Percentiles rank a stretch among this genome's conserved stretches.
These are phyloP conservation scores for Ceratocystis alfenasii DNA, from an alignment of 2,329 filamentous ascomycete species.

Conservation along the genomic window DNA sequence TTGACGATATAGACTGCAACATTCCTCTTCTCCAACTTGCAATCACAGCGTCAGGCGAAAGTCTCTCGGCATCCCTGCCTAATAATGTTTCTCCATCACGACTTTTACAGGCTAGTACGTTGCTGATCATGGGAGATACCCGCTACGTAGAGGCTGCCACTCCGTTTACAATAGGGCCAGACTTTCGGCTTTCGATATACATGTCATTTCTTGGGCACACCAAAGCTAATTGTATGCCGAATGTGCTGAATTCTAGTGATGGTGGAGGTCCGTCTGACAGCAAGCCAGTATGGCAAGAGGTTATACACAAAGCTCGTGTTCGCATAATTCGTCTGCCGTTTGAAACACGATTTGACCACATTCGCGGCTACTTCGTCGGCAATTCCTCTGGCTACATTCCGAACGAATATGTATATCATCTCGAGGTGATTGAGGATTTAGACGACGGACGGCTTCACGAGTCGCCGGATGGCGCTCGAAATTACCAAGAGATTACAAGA, in stretches of 20 bases:
- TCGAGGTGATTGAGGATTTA: slow-evolving; percentile 73
- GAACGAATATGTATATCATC: slow-evolving; percentile 59
- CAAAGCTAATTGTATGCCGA: not conserved
- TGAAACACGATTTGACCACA: slow-evolving; percentile 9
- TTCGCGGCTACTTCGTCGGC: not conserved
- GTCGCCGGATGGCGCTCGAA: slow-evolving; percentile 28
- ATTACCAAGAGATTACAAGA: slow-evolving; percentile 33
- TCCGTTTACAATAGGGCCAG: slow-evolving; percentile 70
- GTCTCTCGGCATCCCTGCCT: slow-evolving; percentile 65
- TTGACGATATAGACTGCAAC: slow-evolving; percentile 74
- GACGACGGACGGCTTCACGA: slow-evolving; percentile 45
- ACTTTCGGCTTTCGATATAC: slow-evolving; percentile 78
- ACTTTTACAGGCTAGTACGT: slow-evolving; percentile 81
- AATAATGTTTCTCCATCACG: slow-evolving; percentile 80
- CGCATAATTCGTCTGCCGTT: slow-evolving; percentile 60
- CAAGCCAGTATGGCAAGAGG: slow-evolving; percentile 82
- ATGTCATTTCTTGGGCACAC: slow-evolving; percentile 86
- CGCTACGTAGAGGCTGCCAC: slow-evolving; percentile 56
- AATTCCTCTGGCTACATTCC: slow-evolving; percentile 8
- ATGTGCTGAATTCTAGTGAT: not conserved
- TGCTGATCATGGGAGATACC: slow-evolving; percentile 75
- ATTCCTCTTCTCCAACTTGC: slow-evolving; percentile 87
- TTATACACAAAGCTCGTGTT: slow-evolving; percentile 82
- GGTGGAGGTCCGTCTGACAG: slow-evolving; percentile 26
- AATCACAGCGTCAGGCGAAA: slow-evolving; percentile 86